Percentiles rank a stretch among this genome's conserved stretches.
phyloP scores from a whole-genome alignment of 805 yeast genomes.

The Scheffersomyces coipomensis region DNA sequence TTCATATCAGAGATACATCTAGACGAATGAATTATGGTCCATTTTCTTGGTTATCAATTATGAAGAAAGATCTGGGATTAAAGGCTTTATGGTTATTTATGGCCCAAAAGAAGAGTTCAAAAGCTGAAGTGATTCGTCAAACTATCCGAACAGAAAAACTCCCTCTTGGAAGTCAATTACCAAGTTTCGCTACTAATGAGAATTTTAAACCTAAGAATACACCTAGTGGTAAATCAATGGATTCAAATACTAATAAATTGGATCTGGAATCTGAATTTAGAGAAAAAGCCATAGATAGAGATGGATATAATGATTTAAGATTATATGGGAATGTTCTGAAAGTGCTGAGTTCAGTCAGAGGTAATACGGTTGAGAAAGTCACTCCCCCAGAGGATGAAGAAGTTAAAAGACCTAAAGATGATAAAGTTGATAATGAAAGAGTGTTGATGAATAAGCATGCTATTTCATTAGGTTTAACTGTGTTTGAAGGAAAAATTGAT shows the following conservation, averaged over 20 bases:
- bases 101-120: constrained; percentile 3
- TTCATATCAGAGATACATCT: constrained; percentile 34
- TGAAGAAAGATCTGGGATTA: constrained; percentile 44
- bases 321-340: constrained; percentile 8
- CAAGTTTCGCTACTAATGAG: background rate
- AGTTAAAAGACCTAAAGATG: background rate
- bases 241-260: background rate
- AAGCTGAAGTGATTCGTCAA: constrained; percentile 1
- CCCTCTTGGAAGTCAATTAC: background rate
- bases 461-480: constrained; percentile 31
- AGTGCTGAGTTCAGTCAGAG: background rate
- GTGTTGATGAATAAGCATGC: constrained; percentile 25
- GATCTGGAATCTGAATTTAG: constrained; percentile 19
- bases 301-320: constrained; percentile 20
- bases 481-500: constrained; percentile 28
- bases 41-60: constrained; percentile 45
- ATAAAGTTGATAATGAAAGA: background rate
- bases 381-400: background rate
- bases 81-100: constrained; percentile 8
- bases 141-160: too few relatives aligned
- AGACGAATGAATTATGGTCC: constrained; percentile 52
- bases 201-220: background rate
- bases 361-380: too few relatives aligned
- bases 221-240: constrained; percentile 2
- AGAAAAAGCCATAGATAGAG: constrained; percentile 21